phyloP scores from a whole-genome alignment of 2,329 filamentous ascomycete genomes.

The Metarhizium guizhouense region DNA sequence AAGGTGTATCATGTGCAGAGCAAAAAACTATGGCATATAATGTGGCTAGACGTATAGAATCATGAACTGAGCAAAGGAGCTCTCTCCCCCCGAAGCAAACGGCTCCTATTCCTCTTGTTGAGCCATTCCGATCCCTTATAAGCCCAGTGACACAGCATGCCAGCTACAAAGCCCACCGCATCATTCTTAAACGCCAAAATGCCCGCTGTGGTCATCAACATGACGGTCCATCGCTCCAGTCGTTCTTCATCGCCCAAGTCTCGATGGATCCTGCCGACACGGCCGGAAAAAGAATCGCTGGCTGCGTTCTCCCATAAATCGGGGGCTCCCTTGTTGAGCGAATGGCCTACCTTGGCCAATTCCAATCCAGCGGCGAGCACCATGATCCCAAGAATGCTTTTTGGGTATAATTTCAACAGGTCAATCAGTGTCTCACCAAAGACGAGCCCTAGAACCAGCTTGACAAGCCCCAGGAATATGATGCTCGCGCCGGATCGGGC shows the following conservation, averaged over 20 bases:
- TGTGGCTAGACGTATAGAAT: neutral
- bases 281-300: conserved; percentile 24
- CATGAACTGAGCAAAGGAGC: conserved; percentile 20
- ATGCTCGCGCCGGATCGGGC: conserved; percentile 80
- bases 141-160: conserved; percentile 68
- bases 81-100: conserved; percentile 13
- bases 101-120: conserved; percentile 23
- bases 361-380: conserved; percentile 85
- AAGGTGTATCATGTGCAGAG: too few relatives aligned
- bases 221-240: conserved; percentile 73
- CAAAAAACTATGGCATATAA: neutral
- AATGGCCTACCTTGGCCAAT: conserved; percentile 75
- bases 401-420: conserved; percentile 65
- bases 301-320: conserved; percentile 50
- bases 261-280: conserved; percentile 34
- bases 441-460: conserved; percentile 66
- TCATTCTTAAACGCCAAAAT: conserved; percentile 85
- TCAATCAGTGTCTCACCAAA: conserved; percentile 67
- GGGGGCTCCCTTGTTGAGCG: conserved; percentile 62
- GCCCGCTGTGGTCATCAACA: conserved; percentile 78
- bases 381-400: conserved; percentile 72
- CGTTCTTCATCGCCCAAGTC: conserved; percentile 58
- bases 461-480: conserved; percentile 67
- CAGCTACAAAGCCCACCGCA: conserved; percentile 75
- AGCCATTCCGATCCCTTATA: conserved; percentile 43